These are phyloP conservation scores for Pisolithus marmoratus DNA, from an alignment of 768 basidiomycete species.

Conservation along the genomic window DNA sequence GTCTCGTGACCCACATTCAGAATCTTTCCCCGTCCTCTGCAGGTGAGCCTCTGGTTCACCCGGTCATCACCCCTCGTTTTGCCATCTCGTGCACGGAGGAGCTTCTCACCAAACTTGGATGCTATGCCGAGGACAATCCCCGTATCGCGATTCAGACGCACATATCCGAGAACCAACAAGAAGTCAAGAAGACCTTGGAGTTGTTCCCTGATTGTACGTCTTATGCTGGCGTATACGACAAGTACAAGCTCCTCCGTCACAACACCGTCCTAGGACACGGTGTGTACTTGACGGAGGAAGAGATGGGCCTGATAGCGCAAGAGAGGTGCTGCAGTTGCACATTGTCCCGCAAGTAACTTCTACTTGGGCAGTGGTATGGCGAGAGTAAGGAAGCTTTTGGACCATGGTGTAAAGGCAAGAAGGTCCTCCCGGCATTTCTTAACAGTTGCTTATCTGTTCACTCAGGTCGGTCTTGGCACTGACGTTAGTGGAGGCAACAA, in stretches of 20 bases:
- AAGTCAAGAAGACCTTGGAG: conserved; percentile 58
- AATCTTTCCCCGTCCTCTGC: conserved; percentile 36
- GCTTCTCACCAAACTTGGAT: conserved; percentile 59
- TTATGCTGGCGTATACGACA: conserved; percentile 83
- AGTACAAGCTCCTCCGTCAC: conserved; percentile 61
- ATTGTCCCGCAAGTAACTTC: conserved; percentile 94
- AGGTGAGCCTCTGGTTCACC: conserved; percentile 66
- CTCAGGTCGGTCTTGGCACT: conserved; percentile 88
- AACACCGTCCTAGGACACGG: conserved; percentile 90
- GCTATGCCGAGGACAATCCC: conserved; percentile 52
- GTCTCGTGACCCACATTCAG: conserved; percentile 66
- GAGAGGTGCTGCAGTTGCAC: conserved; percentile 73
- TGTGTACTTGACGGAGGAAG: conserved; percentile 68
- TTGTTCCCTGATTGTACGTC: conserved; percentile 58
- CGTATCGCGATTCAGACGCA: conserved; percentile 85
- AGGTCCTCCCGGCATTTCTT: background rate
- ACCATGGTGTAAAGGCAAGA: conserved; percentile 78
- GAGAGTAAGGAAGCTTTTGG: conserved; percentile 71
- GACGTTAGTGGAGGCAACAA: conserved; percentile 88
- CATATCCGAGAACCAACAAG: conserved; percentile 76
- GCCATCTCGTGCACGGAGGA: conserved; percentile 80
- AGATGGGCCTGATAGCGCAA: conserved; percentile 64
- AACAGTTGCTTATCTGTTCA: conserved; percentile 4
- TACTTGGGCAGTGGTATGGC: conserved; percentile 85
- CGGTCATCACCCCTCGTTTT: conserved; percentile 93